Evolutionary conservation across 768 basidiomycete genomes (phyloP).

Genomic region (Amanita fuliginea): DNA sequence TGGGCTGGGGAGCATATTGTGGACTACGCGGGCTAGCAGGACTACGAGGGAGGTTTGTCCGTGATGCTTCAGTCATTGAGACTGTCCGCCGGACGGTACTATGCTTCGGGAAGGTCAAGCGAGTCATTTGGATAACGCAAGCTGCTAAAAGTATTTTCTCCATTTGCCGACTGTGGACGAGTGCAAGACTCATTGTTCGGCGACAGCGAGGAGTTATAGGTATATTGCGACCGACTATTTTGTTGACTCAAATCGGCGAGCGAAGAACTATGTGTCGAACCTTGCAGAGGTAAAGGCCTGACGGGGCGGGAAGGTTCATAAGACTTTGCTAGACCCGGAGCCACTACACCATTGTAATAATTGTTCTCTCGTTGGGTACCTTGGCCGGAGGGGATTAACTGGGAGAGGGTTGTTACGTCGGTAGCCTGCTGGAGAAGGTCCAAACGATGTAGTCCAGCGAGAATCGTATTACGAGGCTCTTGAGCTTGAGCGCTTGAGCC

Average conservation of each 20-base stretch:
- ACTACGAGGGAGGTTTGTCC: conserved; percentile 46
- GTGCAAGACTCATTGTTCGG: conserved; percentile 47
- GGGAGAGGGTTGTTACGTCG: conserved; percentile 23
- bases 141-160: conserved; percentile 24
- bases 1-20: conserved; percentile 16
- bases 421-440: conserved; percentile 18
- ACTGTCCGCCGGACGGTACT: conserved; percentile 23
- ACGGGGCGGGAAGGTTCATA: conserved; percentile 27
- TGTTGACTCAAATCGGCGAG: conserved; percentile 21
- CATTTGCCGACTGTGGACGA: conserved; percentile 55
- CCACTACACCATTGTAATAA: conserved; percentile 2
- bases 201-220: conserved; percentile 21
- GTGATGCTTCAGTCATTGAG: conserved; percentile 32
- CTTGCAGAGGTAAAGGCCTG: conserved; percentile 32
- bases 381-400: conserved; percentile 13
- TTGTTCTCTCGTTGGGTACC: not conserved
- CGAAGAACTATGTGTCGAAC: conserved; percentile 21
- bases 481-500: too few relatives aligned
- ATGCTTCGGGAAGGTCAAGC: conserved; percentile 19
- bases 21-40: conserved; percentile 46
- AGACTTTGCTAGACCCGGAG: conserved; percentile 28
- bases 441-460: conserved; percentile 13
- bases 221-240: conserved; percentile 13
- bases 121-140: conserved; percentile 5
- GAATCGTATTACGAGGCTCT: conserved; percentile 15